Evolutionary conservation across 257 asterid species (phyloP).

Genomic region (Solanum infundibuliforme): DNA sequence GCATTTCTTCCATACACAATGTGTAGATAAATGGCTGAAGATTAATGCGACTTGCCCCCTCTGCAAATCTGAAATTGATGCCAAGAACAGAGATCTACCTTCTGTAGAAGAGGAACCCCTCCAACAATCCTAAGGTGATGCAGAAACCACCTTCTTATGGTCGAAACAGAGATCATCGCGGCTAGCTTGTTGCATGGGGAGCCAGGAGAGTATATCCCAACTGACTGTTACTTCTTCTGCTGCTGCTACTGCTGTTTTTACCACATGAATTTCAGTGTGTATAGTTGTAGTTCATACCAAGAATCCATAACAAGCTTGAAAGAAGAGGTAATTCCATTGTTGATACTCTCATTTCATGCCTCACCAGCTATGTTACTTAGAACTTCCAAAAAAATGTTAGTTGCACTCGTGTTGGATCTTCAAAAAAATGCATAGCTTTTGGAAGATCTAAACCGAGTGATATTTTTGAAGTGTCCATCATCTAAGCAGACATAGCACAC

Average conservation of each 20-base stretch:
- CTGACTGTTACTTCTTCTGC: background rate
- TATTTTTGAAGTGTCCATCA: background rate
- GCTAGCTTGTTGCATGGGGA: background rate
- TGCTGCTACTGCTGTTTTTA: background rate
- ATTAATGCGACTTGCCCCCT: constrained; percentile 35
- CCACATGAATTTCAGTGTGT: background rate
- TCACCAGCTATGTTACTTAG: background rate
- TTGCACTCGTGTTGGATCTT: background rate
- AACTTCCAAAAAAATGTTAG: background rate
- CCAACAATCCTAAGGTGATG: constrained; percentile 3
- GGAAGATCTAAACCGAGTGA: background rate
- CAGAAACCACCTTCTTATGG: background rate
- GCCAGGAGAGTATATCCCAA: background rate
- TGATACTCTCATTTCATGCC: background rate
- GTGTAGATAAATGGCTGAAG: constrained; percentile 40
- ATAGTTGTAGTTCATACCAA: background rate
- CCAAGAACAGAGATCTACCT: constrained; percentile 2
- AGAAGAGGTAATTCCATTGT: background rate
- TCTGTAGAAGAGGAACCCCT: constrained; percentile 10
- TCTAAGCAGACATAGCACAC: background rate
- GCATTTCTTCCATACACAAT: constrained; percentile 30
- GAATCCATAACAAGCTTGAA: background rate
- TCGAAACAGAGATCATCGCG: background rate
- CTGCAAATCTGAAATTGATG: constrained; percentile 26
- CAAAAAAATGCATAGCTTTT: background rate